Base-by-base conservation (phyloP, 1,284 basidiomycete genomes). In the Veloporphyrellus conicus region DNA sequence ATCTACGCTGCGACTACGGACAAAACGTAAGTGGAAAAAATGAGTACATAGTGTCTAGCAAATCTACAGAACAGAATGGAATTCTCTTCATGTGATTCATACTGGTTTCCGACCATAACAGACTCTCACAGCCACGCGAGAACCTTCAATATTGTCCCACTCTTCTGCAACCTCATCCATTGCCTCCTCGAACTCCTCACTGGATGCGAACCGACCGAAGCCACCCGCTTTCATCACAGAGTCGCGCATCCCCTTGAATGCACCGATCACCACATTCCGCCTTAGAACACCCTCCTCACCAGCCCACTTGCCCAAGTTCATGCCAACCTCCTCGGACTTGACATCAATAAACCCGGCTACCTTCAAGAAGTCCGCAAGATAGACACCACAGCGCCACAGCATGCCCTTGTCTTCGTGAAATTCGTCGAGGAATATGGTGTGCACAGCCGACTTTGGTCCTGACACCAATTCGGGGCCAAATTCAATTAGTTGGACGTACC, bases 401-500 rank as follows among this genome's bases (percentile, higher is more conserved):
- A 63, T 34, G 2, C 42, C 48, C 39, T 15, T 56, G 16, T 16
- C 25, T 1, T 19, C 52, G 0, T 54, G 5, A 9, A 64, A 60
- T 2, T 44, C 49, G 2, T 59, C 49, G 38, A 56, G 6, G 6
- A 58, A 50, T 15, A 54, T 23, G 5, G 51, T 3, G 4, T 56
- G 62, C 2, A 4, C 10, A 0, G 50, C 53, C 3, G 62, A 64
- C 19, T 43, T 55, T 1, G 43, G 16, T 16, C 61, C 58, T 4
- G 59, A 57, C 2, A 29, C 4, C 44, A 43, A 53, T 16, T 58
- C 54, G 7, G 56, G 60, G 1, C 56, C 54, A 10, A 49, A 40
- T 29, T 69, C 68, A 29, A 62, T 48, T 20, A 68, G 42, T 39
- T 69, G 67, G 2, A 53, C 54, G 14, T 51, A 61, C 19, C 62